phyloP scores from a whole-genome alignment of 2,329 filamentous ascomycete genomes.

The Blastomyces gilchristii region DNA sequence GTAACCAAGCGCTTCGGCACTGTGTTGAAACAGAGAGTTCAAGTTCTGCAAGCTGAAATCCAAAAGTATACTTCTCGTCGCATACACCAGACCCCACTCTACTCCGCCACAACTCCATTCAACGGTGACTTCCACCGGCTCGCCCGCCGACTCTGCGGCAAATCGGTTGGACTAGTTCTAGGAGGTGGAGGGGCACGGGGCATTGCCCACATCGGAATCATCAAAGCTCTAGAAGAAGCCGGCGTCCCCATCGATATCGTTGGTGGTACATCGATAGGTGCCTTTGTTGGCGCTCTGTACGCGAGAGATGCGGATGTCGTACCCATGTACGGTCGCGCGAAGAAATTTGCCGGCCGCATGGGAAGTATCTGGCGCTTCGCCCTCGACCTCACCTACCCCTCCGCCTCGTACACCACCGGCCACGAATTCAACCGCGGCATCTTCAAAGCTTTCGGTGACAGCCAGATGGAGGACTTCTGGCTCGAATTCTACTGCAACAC shows the following conservation, averaged over 20 bases:
- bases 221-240: constrained; percentile 87
- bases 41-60: constrained; percentile 91
- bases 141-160: constrained; percentile 79
- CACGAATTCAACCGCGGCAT: constrained; percentile 99
- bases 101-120: constrained; percentile 82
- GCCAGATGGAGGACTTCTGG: constrained; percentile 98
- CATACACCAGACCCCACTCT: constrained; percentile 77
- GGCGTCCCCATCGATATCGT: constrained; percentile 93
- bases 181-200: constrained; percentile 89
- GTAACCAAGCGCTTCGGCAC: constrained; percentile 70
- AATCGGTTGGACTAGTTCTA: constrained; percentile 86
- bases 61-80: constrained; percentile 96
- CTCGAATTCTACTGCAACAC: constrained; percentile 98
- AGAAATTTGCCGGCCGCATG: constrained; percentile 98
- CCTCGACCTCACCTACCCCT: constrained; percentile 89
- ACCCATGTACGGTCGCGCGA: constrained; percentile 90
- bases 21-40: constrained; percentile 81
- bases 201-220: constrained; percentile 86
- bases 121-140: constrained; percentile 96
- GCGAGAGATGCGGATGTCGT: constrained; percentile 94
- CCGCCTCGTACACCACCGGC: constrained; percentile 91
- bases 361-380: constrained; percentile 98
- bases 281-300: constrained; percentile 91
- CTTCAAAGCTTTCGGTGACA: constrained; percentile 95
- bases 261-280: constrained; percentile 90